These are phyloP conservation scores for Penicillium hordei DNA, from an alignment of 2,329 filamentous ascomycete genomes.

Conservation along the genomic window DNA sequence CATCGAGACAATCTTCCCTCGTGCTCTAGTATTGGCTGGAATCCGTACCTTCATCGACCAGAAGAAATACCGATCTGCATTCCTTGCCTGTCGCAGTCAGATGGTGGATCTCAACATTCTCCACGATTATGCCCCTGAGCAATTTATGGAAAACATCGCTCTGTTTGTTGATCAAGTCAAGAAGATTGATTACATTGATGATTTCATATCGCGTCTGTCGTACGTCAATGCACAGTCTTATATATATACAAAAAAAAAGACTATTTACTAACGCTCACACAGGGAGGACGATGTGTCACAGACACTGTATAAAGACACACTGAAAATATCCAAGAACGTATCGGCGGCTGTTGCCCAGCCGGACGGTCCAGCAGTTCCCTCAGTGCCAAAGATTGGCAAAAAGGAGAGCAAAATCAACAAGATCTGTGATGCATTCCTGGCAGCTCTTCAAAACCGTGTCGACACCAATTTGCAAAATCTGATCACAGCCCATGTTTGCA, in stretches of 20 bases:
- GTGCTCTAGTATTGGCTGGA: slow-evolving; percentile 87
- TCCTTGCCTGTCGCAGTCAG: slow-evolving; percentile 84
- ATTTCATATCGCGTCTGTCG: slow-evolving; percentile 85
- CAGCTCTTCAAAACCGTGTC: slow-evolving; percentile 62
- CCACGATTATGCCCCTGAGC: slow-evolving; percentile 84
- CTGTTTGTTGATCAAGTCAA: slow-evolving; percentile 82
- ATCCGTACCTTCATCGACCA: slow-evolving; percentile 78
- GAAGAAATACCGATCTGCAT: slow-evolving; percentile 80
- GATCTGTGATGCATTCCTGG: slow-evolving; percentile 82
- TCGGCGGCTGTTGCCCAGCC: slow-evolving; percentile 25
- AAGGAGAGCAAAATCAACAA: slow-evolving; percentile 70
- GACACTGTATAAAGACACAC: slow-evolving; percentile 90
- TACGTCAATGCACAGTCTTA: slow-evolving; percentile 41
- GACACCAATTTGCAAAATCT: slow-evolving; percentile 78
- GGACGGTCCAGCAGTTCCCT: slow-evolving; percentile 21
- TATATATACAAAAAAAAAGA: neutral
- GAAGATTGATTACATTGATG: slow-evolving; percentile 78
- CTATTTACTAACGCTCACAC: slow-evolving; percentile 28
- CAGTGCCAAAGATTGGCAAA: slow-evolving; percentile 12
- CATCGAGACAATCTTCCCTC: slow-evolving; percentile 88
- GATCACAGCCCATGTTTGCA: slow-evolving; percentile 93
- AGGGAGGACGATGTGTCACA: slow-evolving; percentile 87
- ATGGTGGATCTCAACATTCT: slow-evolving; percentile 97
- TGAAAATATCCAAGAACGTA: slow-evolving; percentile 47
- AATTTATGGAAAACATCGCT: slow-evolving; percentile 74